These are phyloP conservation scores for Fraxinus anomala DNA, from an alignment of 257 asterid genomes.

Conservation along the genomic window DNA sequence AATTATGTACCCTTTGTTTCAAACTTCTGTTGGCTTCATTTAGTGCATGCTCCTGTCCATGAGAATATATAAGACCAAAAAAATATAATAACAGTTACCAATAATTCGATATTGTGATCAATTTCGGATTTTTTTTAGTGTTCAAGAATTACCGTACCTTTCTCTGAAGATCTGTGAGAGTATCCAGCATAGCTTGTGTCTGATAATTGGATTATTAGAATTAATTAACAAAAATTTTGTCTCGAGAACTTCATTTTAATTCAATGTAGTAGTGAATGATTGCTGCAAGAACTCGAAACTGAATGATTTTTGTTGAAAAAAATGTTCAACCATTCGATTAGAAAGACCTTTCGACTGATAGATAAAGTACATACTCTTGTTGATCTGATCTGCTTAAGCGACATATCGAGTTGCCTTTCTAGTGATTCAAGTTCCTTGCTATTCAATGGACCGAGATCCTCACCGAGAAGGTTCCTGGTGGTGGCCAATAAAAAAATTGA, in stretches of 20 bases:
- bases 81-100: not conserved
- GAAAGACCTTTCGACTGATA: not conserved
- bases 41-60: constrained; percentile 80
- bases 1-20: constrained; percentile 77
- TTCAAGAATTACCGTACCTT: constrained; percentile 49
- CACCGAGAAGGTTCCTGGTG: constrained; percentile 88
- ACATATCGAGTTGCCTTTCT: constrained; percentile 91
- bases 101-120: not conserved
- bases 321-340: too few relatives aligned
- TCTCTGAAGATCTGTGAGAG: constrained; percentile 83
- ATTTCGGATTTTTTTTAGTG: not conserved
- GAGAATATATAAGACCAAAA: not conserved
- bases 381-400: constrained; percentile 71
- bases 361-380: not conserved
- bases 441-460: constrained; percentile 93
- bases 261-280: not conserved
- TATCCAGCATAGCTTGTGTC: constrained; percentile 97
- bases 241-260: not conserved
- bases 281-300: too few relatives aligned
- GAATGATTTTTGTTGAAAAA: too few relatives aligned
- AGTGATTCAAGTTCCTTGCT: constrained; percentile 96
- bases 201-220: constrained; percentile 31
- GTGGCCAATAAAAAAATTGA: not conserved
- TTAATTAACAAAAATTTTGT: not conserved
- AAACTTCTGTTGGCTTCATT: constrained; percentile 83